Conservation (phyloP, 495 filamentous ascomycete genomes). For the Penicillium robsamsonii region DNA sequence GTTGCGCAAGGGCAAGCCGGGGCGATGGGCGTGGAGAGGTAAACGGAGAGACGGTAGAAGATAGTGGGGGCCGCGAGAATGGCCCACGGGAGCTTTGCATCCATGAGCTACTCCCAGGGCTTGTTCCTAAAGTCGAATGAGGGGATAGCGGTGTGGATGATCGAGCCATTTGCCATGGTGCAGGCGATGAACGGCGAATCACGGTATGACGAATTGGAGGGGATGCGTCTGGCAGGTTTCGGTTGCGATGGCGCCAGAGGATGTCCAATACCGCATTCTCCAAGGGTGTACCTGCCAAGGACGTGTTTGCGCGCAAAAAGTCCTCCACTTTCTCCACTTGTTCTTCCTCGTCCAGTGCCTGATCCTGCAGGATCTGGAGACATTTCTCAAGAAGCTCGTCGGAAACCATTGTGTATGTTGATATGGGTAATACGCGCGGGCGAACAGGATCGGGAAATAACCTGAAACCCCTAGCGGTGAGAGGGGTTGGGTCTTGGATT, state of each 20-base stretch:
- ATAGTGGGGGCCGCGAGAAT: constrained; percentile 60
- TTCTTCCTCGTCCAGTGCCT: constrained; percentile 84
- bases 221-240: constrained; percentile 66
- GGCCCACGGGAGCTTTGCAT: constrained; percentile 66
- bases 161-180: constrained; percentile 82
- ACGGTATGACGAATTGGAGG: constrained; percentile 86
- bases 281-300: constrained; percentile 69
- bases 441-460: constrained; percentile 13
- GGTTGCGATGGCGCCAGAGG: constrained; percentile 86
- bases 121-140: constrained; percentile 70
- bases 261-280: constrained; percentile 91
- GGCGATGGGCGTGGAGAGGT: constrained; percentile 92
- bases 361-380: constrained; percentile 82
- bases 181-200: constrained; percentile 85
- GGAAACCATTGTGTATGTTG: constrained; percentile 65
- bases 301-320: constrained; percentile 74
- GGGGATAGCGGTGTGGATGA: constrained; percentile 76
- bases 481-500: neutral
- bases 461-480: constrained; percentile 1
- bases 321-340: constrained; percentile 91
- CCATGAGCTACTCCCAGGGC: constrained; percentile 74
- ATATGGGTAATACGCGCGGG: constrained; percentile 6
- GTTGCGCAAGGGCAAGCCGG: constrained; percentile 82
- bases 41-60: constrained; percentile 72
- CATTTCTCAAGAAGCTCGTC: constrained; percentile 91